Evolutionary conservation across 768 basidiomycete species (phyloP).

Genomic region (Lactarius sanguifluus): DNA sequence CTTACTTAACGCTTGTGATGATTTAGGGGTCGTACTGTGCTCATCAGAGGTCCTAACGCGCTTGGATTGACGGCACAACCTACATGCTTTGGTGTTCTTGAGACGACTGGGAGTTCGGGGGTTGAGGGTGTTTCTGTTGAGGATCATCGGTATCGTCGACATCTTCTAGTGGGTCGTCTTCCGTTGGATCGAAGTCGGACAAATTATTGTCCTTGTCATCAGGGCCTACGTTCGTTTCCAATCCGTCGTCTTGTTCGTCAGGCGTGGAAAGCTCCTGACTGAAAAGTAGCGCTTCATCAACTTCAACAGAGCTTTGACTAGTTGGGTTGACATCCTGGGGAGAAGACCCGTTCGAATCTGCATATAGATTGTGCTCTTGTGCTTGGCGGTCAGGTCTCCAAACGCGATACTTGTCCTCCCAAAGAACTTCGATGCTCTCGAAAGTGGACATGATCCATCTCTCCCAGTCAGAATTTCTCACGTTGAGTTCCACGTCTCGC

Average conservation of each 20-base stretch:
- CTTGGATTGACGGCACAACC: background rate
- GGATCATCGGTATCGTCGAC: constrained; percentile 33
- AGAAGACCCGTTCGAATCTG: constrained; percentile 18
- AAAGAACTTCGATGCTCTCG: constrained; percentile 85
- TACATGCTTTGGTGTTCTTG: constrained; percentile 7
- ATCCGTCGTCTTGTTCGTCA: constrained; percentile 37
- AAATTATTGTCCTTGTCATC: constrained; percentile 33
- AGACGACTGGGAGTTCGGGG: constrained; percentile 12
- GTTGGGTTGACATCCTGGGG: constrained; percentile 9
- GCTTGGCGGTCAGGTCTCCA: constrained; percentile 49
- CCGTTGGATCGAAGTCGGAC: constrained; percentile 38
- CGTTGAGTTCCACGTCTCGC: constrained; percentile 35
- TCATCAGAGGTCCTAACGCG: constrained; percentile 4
- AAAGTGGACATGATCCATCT: constrained; percentile 83
- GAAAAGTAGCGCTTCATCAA: constrained; percentile 53
- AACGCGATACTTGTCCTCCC: constrained; percentile 60
- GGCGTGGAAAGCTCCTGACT: constrained; percentile 48
- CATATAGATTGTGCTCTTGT: constrained; percentile 21
- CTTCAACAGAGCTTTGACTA: constrained; percentile 43
- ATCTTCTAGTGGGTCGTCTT: constrained; percentile 38
- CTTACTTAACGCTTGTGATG: constrained; percentile 6
- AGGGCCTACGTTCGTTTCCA: constrained; percentile 30
- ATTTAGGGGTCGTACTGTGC: background rate
- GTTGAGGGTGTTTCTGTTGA: constrained; percentile 15
- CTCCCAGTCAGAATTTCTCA: constrained; percentile 53